Evolutionary conservation across 192 early-diverging fungal genomes (phyloP), one percentile per base, ranked within the genome.

Genomic region (Lobosporangium transversale): DNA sequence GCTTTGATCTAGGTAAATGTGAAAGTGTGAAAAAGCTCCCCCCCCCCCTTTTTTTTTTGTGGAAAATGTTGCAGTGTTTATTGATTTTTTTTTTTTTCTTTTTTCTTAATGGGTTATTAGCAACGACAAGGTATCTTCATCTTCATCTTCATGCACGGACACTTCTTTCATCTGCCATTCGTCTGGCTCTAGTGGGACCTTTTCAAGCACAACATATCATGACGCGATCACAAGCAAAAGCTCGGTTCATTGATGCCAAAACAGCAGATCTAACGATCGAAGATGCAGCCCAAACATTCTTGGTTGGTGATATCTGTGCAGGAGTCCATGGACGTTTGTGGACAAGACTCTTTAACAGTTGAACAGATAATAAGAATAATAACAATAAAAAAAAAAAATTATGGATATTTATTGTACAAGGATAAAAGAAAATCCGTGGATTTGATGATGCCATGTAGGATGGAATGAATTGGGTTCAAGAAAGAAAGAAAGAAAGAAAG

Each of bases 111-210:
- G n/a, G n/a, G n/a, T 44, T 21, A 24, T 53, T 53, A 91, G 90
- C 87, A 8, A 88, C 90, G 42, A 87, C 91, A 12, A 80, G 88
- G 62, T 89, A 90, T 61, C 82, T 97, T 35, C 91, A 87, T 61
- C 60, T 98, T 52, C 97, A 94, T 76, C 80, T 94, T 33, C 94
- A 94, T 83, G 87, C 90, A n/a, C 89, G 96, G 12, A 86, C 92
- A n/a, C 73, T 95, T 10, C 85, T 95, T 48, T 95, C 94, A 1
- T 89, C 94, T 0, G 94, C 94, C 7, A 91, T 98, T 24, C 86
- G 96, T 12, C 82, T 98, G 30, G 96, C 95, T 67, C 82, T 97
- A 9, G 83, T 95, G 44, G 96, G 96, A 1, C 96, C 96, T 7
- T 94, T 95, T 71, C 86, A 90, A 52, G 94, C 92, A 6, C 96